phyloP scores from a whole-genome alignment of 2,329 filamentous ascomycete genomes.

The Colletotrichum sp. region DNA sequence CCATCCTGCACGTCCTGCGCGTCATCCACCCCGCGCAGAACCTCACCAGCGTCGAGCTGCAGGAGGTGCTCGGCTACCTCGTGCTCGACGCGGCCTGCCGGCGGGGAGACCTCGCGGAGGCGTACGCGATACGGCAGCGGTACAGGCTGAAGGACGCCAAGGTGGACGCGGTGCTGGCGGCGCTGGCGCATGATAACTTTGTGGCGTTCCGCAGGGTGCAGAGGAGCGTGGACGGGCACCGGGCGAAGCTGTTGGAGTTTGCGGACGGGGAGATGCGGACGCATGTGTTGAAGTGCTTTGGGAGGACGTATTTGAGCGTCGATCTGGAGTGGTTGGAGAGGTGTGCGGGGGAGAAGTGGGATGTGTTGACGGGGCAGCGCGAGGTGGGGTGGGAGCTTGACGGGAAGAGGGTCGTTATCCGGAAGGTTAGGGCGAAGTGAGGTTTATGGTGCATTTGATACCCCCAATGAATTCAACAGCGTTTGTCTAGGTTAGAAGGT shows the following conservation, averaged over 20 bases:
- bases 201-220: conserved; percentile 76
- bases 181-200: conserved; percentile 84
- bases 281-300: conserved; percentile 86
- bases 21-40: conserved; percentile 71
- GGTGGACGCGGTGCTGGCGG: conserved; percentile 71
- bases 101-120: conserved; percentile 74
- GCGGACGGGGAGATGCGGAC: conserved; percentile 76
- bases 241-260: conserved; percentile 80
- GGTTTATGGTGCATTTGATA: conserved; percentile 6
- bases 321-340: conserved; percentile 73
- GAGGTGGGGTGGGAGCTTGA: conserved; percentile 87
- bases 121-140: conserved; percentile 68
- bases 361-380: conserved; percentile 68
- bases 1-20: conserved; percentile 79
- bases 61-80: conserved; percentile 81
- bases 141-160: conserved; percentile 71
- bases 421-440: conserved; percentile 46
- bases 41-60: conserved; percentile 73
- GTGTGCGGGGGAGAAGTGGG: conserved; percentile 74
- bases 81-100: conserved; percentile 91
- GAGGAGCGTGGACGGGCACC: conserved; percentile 79
- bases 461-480: neutral
- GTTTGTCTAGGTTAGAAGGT: neutral
- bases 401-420: conserved; percentile 76
- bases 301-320: conserved; percentile 78